Evolutionary conservation across 2,329 filamentous ascomycete genomes (phyloP), one percentile per base, ranked within the genome.

Genomic region (Ophiocordyceps unilateralis): DNA sequence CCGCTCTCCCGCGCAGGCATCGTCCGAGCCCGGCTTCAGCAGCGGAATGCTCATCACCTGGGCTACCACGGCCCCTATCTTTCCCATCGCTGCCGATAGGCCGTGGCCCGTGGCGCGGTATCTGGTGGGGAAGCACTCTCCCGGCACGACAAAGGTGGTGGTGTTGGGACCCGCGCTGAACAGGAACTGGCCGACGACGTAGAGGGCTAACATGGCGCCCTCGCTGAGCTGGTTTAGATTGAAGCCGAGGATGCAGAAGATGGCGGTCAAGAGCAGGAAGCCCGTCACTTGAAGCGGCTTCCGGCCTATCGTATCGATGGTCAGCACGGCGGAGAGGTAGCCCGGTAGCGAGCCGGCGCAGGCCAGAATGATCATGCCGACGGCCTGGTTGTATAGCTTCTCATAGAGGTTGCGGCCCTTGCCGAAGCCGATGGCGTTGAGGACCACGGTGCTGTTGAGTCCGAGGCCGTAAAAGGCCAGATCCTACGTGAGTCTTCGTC

Each of bases 311-410:
- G 73, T 84, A 58, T 89, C 84, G 46, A 87, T 75, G 1, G 74
- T 76, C 12, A 81, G 67, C 23, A 88, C 74, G 2, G 81, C 82
- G 10, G 80, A 70, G 81, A 81, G 87, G 63, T 88, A 89, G 12
- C 84, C 84, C 0, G 83, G 83, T 5, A 89, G 74, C 14, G 82
- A 78, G 32, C 83, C 83, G 6, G 83, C 83, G 51, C 80, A 83
- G 46, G 83, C 73, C 24, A 89, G 62, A 47, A 89, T 84, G 44
- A 89, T 71, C 57, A 84, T 84, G 7, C 83, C 84, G 2, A 85
- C 70, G 9, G 83, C 81, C 44, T 77, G 78, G 57, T 83, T 83
- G 57, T 76, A 75, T 47, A 89, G 70, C 45, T 73, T 72, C 14
- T 79, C 55, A 58, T 86, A 88, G 19, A 87, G 67, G 19, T 72